These are phyloP conservation scores for Populus hybrid DNA, from an alignment of 441 rosid species.

Conservation along the genomic window DNA sequence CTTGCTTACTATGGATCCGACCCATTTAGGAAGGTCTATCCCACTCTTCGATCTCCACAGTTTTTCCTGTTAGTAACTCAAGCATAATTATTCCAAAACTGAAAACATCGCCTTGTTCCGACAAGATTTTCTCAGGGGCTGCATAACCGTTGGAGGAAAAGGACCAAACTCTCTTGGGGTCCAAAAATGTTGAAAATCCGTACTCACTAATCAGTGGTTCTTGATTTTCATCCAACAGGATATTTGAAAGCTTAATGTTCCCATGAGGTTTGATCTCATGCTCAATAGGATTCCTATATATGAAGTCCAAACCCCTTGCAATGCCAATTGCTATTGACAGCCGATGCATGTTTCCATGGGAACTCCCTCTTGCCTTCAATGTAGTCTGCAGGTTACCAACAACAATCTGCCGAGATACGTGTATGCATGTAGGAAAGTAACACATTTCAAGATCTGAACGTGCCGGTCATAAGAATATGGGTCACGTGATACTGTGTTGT, in stretches of 20 bases:
- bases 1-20: slow-evolving; percentile 54
- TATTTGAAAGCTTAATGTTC: slow-evolving; percentile 61
- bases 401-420: background rate
- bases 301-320: slow-evolving; percentile 49
- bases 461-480: background rate
- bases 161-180: slow-evolving; percentile 23
- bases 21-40: slow-evolving; percentile 63
- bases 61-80: slow-evolving; percentile 51
- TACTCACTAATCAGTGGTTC: slow-evolving; percentile 52
- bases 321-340: slow-evolving; percentile 46
- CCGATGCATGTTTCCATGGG: slow-evolving; percentile 47
- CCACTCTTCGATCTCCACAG: slow-evolving; percentile 37
- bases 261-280: slow-evolving; percentile 43
- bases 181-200: slow-evolving; percentile 32
- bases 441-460: background rate
- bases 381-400: slow-evolving; percentile 32
- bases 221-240: slow-evolving; percentile 35
- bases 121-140: slow-evolving; percentile 41
- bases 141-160: slow-evolving; percentile 32
- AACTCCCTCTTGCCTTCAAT: slow-evolving; percentile 45
- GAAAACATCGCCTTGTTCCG: slow-evolving; percentile 50
- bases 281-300: slow-evolving; percentile 31
- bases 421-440: background rate
- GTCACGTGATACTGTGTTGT: background rate
- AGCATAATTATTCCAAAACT: slow-evolving; percentile 54